Conservation (phyloP, 306 rosid species). For the Corylus americana region DNA sequence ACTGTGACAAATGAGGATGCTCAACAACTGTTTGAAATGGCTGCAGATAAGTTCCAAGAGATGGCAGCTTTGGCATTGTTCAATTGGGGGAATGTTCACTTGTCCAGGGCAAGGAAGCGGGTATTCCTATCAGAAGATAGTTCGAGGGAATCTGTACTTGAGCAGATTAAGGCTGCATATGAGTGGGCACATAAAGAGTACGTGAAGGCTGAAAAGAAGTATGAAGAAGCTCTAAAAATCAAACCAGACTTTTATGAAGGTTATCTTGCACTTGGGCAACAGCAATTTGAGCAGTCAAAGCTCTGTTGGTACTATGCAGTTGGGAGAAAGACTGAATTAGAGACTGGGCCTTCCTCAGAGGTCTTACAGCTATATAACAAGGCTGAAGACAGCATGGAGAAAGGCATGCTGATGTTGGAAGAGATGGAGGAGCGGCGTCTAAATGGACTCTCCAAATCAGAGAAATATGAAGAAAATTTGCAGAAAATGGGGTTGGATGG, state of each 20-base stretch:
- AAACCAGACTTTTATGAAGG: slow-evolving; percentile 85
- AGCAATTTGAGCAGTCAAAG: slow-evolving; percentile 88
- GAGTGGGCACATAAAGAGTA: slow-evolving; percentile 86
- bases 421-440: slow-evolving; percentile 76
- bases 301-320: slow-evolving; percentile 74
- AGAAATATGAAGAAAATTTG: slow-evolving; percentile 55
- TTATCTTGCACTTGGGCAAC: slow-evolving; percentile 81
- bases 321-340: slow-evolving; percentile 50
- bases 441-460: slow-evolving; percentile 74
- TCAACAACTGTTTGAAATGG: slow-evolving; percentile 77
- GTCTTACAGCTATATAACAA: slow-evolving; percentile 77
- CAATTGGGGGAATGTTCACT: slow-evolving; percentile 92
- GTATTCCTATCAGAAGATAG: slow-evolving; percentile 57
- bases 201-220: slow-evolving; percentile 60
- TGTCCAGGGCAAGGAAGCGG: slow-evolving; percentile 76
- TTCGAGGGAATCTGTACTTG: slow-evolving; percentile 48
- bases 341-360: slow-evolving; percentile 50
- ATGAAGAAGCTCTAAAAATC: slow-evolving; percentile 68
- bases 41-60: slow-evolving; percentile 86
- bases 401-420: slow-evolving; percentile 87
- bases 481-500: slow-evolving; percentile 69
- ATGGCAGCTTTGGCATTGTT: slow-evolving; percentile 89
- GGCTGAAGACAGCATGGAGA: slow-evolving; percentile 93
- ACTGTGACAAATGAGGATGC: slow-evolving; percentile 61
- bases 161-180: slow-evolving; percentile 50